Base-by-base conservation (phyloP, 2,329 filamentous ascomycete species). In the Aspergillus nomiae region DNA sequence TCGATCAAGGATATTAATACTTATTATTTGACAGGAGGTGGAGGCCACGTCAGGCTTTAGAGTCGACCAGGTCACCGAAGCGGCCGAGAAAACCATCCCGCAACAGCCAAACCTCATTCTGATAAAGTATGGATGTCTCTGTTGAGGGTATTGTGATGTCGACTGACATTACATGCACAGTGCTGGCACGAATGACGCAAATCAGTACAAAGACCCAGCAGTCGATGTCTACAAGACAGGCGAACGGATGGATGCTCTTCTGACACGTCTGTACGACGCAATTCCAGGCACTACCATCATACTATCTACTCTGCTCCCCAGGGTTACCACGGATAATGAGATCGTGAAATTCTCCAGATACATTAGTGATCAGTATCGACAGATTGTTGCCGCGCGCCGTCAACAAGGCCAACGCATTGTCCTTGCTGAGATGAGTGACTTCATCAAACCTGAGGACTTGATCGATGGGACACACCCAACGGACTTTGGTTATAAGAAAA, bases 101-200 rank as follows among this genome's bases (percentile, higher is more conserved):
- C 36, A 67, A 24, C 58, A 69, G 32, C 72, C 72, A 2, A 73
- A 73, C 59, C 46, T 74, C 24, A 72, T 74, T 30, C 63, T 73
- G 4, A 62, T 74, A 54, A 73, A 73, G 71, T 74, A 38, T 45
- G 63, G 60, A 21, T 32, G 5, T 30, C 32, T 12, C 9, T 12
- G 34, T 12, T 32, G 0, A 12, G 38, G n/a, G 6, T 19, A n/a
- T 9, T 32, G 14, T 19, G 6, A 11, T 11, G 6, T 16, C 12
- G 10, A n/a, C 46, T 28, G 11, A 54, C 19, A 36, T 10, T 46
- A 9, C 14, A 43, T 32, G 10, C 38, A 24, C 24, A 77, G 76
- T 43, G 70, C 69, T 32, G 76, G 76, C 3, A 77, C 75, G 4
- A 76, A 78, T 48, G 76, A 78, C 54, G 69, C 67, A 10, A 41